Base-by-base conservation (phyloP, 2,329 filamentous ascomycete species). In the Aspergillus chevalieri region DNA sequence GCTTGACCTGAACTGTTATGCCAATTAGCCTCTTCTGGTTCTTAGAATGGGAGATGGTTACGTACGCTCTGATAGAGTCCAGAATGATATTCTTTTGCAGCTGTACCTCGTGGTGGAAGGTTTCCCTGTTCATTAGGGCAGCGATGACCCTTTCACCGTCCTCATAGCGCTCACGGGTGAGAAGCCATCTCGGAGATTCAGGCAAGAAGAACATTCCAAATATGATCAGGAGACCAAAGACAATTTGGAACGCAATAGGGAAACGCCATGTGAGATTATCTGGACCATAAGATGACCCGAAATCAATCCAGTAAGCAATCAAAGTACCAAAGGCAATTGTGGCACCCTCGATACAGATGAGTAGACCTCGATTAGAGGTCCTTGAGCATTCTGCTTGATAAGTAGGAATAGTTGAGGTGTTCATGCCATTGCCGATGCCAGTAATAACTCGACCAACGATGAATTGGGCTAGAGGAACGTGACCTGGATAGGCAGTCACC, bases 261-360 rank as follows among this genome's bases (percentile, higher is more conserved):
- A 77, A 75, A 3, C 74, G 68, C 74, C 73, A 77, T 8, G 56
- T 62, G 12, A 69, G 39, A 26, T 64, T 57, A 1, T 58, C 57
- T 6, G 62, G 52, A 4, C 52, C 57, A 38, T 57, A 61, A 9
- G 50, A 53, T 6, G 48, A 52, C 6, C 58, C 60, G 28, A 58
- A 60, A 9, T 61, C 59, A 8, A 64, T 57, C 57, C 55, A 65
- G 48, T 60, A 60, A 26, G 55, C 53, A 38, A 58, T 57, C 30
- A 57, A 46, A 28, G 56, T 62, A 52, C 64, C 70, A 52, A 70
- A 64, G 3, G 65, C 66, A 6, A 68, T 65, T 4, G 68, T 61
- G 46, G 71, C 74, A 51, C 70, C 74, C 59, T 72, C 78, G 49
- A 81, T 78, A 57, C 78, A 80, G 53, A 82, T 79, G 38, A 82